Percentiles rank a stretch among this genome's conserved stretches.
These are phyloP conservation scores for Endocalyx cinctus DNA, from an alignment of 2,329 filamentous ascomycete genomes.

Conservation along the genomic window DNA sequence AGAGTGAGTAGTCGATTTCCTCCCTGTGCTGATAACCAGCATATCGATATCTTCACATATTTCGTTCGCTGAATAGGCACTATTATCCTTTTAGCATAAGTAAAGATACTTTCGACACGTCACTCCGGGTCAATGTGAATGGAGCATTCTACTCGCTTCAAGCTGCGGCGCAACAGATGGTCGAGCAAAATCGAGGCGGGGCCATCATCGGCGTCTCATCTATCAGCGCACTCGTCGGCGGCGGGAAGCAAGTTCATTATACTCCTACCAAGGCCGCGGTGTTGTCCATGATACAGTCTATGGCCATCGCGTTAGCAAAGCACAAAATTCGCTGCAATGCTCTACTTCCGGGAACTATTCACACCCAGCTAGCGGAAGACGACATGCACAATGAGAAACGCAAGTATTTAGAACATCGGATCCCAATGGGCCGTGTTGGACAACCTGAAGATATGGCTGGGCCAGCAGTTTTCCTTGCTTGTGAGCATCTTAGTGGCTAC, in stretches of 20 bases:
- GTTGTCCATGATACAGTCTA: constrained; percentile 63
- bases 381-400: constrained; percentile 43
- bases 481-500: constrained; percentile 59
- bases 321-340: constrained; percentile 67
- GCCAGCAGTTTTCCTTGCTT: constrained; percentile 67
- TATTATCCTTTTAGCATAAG: not conserved
- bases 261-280: constrained; percentile 70
- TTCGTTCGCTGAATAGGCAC: too few species aligned
- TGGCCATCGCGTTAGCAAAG: constrained; percentile 61
- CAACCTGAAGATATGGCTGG: constrained; percentile 65
- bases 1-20: too few species aligned
- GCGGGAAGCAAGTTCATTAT: constrained; percentile 65
- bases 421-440: too few species aligned
- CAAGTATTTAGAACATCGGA: too few species aligned
- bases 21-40: too few species aligned
- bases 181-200: constrained; percentile 49
- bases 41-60: too few species aligned
- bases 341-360: constrained; percentile 64
- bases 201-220: constrained; percentile 59
- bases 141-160: constrained; percentile 65
- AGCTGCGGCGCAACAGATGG: constrained; percentile 62
- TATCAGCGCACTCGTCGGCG: constrained; percentile 59
- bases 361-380: constrained; percentile 65
- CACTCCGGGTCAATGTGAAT: constrained; percentile 46
- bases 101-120: constrained; percentile 1